phyloP scores from a whole-genome alignment of 2,329 filamentous ascomycete genomes.

The Fusarium nygamai region DNA sequence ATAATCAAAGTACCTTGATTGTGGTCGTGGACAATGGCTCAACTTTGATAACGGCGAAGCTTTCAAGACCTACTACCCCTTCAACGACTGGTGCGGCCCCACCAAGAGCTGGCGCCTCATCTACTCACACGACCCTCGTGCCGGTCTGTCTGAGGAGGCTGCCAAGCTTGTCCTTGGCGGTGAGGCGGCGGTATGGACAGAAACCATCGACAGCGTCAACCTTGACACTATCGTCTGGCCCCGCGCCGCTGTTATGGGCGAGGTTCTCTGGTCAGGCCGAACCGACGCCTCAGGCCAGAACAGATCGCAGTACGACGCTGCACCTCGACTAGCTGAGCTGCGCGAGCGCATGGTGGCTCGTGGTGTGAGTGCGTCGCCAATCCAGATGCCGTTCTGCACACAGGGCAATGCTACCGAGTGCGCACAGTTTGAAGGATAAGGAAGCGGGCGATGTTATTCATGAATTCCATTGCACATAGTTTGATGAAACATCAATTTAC shows the following conservation, averaged over 20 bases:
- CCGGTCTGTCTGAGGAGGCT: conserved; percentile 67
- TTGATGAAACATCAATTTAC: conserved; percentile 3
- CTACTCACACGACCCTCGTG: conserved; percentile 81
- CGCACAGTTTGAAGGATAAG: conserved; percentile 27
- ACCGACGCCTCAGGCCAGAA: conserved; percentile 74
- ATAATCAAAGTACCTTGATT: conserved; percentile 76
- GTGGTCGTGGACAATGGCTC: conserved; percentile 82
- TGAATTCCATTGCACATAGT: conserved; percentile 4
- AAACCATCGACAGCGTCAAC: conserved; percentile 80
- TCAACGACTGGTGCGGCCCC: conserved; percentile 82
- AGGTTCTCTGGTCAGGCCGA: conserved; percentile 82
- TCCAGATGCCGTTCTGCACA: conserved; percentile 70
- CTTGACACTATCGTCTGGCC: conserved; percentile 84
- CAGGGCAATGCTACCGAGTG: conserved; percentile 45
- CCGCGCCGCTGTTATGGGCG: conserved; percentile 75
- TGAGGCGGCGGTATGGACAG: conserved; percentile 84
- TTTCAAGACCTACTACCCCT: conserved; percentile 70
- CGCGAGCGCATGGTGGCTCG: conserved; percentile 77
- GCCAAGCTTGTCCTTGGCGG: conserved; percentile 80
- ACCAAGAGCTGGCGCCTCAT: conserved; percentile 83
- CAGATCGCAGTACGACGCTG: conserved; percentile 75
- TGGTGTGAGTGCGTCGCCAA: conserved; percentile 70
- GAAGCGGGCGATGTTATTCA: not conserved
- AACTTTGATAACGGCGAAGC: conserved; percentile 70
- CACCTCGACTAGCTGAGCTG: conserved; percentile 77